A percentile compares a stretch with the other conserved stretches of the same genome.
Evolutionary conservation across 495 filamentous ascomycete species (phyloP).

Genomic region (Pyrenula massariospora): DNA sequence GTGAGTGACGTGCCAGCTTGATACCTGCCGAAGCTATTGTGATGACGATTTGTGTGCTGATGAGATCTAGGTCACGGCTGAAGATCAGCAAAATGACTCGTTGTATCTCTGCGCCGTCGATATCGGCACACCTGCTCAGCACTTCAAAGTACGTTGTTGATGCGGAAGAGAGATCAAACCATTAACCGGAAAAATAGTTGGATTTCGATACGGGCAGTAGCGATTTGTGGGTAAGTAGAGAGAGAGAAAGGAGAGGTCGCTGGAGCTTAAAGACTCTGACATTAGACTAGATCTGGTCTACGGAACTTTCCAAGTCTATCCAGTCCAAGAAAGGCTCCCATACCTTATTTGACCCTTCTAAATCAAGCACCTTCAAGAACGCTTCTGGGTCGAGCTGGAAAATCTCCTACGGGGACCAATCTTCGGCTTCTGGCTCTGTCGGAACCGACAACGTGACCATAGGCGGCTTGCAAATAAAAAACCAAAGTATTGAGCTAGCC

Average conservation of each 20-base stretch:
- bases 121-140: constrained; percentile 61
- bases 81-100: constrained; percentile 64
- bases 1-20: not conserved
- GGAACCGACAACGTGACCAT: constrained; percentile 58
- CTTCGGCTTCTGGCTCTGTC: constrained; percentile 56
- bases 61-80: constrained; percentile 52
- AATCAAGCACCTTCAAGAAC: constrained; percentile 52
- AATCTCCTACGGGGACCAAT: constrained; percentile 65
- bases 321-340: constrained; percentile 23
- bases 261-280: constrained; percentile 7
- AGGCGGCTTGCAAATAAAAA: constrained; percentile 55
- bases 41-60: too few species aligned
- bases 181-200: too few species aligned
- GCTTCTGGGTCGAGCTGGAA: constrained; percentile 43
- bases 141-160: too few species aligned
- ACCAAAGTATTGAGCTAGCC: constrained; percentile 61
- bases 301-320: constrained; percentile 30
- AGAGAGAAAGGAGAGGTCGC: too few species aligned
- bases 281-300: constrained; percentile 46
- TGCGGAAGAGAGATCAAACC: too few species aligned
- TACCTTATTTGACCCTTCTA: constrained; percentile 42
- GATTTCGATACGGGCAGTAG: constrained; percentile 72
- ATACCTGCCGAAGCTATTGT: too few species aligned
- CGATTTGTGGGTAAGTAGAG: constrained; percentile 59
- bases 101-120: constrained; percentile 54